Conservation (phyloP, 2,329 filamentous ascomycete species). For the Knufia fluminis region DNA sequence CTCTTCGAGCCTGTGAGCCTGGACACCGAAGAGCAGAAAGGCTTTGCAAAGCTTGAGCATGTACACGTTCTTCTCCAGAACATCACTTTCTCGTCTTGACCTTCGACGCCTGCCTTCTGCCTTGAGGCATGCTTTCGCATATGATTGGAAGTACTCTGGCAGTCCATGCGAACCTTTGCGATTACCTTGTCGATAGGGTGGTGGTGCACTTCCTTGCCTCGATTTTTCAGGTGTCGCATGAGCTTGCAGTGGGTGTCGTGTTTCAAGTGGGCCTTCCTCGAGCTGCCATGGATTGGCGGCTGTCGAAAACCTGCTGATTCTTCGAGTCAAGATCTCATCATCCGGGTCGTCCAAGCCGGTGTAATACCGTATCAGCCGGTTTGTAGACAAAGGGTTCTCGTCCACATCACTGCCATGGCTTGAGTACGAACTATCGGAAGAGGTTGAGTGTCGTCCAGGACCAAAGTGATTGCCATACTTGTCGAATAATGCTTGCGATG, state of each 20-base stretch:
- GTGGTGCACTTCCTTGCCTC: slow-evolving; percentile 1
- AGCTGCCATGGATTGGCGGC: neutral
- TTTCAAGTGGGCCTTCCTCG: neutral
- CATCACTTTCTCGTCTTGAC: neutral
- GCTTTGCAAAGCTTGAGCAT: slow-evolving; percentile 5
- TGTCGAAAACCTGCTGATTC: neutral
- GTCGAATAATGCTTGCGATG: neutral
- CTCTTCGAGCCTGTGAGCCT: slow-evolving; percentile 3
- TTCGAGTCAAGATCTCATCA: neutral
- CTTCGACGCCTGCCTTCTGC: neutral
- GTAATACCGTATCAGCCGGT: slow-evolving; percentile 1
- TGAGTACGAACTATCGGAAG: slow-evolving; percentile 2
- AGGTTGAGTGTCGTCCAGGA: neutral
- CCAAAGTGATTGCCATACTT: neutral
- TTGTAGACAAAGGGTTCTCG: neutral
- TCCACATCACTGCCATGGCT: neutral
- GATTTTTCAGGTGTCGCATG: neutral
- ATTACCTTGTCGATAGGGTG: slow-evolving; percentile 1
- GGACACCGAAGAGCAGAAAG: slow-evolving; percentile 4
- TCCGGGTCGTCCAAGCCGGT: neutral
- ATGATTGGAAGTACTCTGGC: neutral
- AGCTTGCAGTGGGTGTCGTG: neutral
- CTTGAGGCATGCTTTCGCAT: neutral
- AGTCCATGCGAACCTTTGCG: neutral
- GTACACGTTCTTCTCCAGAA: slow-evolving; percentile 3